Percentiles rank a stretch among this genome's conserved stretches.
phyloP scores from a whole-genome alignment of 1,284 basidiomycete species.

The Clitocybe nebularis region DNA sequence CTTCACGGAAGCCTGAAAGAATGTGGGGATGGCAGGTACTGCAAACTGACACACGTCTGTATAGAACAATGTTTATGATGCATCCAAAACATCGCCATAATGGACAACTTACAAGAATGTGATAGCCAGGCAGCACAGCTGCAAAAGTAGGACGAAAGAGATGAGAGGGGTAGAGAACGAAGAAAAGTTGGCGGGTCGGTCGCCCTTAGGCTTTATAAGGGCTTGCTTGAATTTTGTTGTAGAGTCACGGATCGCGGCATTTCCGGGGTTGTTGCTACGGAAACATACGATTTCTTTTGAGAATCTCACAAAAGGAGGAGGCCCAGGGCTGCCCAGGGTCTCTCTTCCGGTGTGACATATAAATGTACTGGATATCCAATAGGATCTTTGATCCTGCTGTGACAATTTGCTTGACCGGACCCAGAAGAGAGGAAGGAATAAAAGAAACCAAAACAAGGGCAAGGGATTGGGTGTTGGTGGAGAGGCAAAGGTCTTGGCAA shows the following conservation, averaged over 20 bases:
- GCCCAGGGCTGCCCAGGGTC: too few relatives aligned
- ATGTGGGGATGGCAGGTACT: constrained; percentile 18
- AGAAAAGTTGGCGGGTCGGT: constrained; percentile 12
- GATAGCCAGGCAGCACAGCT: constrained; percentile 40
- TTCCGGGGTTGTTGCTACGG: constrained; percentile 21
- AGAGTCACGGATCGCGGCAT: constrained; percentile 4
- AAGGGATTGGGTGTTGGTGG: constrained; percentile 1
- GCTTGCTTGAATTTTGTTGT: background rate
- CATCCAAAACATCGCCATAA: background rate
- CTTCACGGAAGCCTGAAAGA: constrained; percentile 30
- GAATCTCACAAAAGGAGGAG: background rate
- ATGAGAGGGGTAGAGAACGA: constrained; percentile 17
- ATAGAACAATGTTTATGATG: background rate
- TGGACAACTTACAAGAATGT: constrained; percentile 17
- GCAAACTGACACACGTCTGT: constrained; percentile 21
- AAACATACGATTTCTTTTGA: constrained; percentile 11
- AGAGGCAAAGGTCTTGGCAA: constrained; percentile 2
- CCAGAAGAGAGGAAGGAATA: background rate
- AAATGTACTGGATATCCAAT: constrained; percentile 5
- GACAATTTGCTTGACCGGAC: constrained; percentile 4
- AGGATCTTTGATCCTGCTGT: constrained; percentile 5
- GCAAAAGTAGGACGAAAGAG: constrained; percentile 24
- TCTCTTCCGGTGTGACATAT: background rate
- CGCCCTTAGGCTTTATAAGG: constrained; percentile 13
- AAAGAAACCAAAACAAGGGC: constrained; percentile 1